Conservation (phyloP, 2,329 filamentous ascomycete species). For the Samsoniella hepiali region DNA sequence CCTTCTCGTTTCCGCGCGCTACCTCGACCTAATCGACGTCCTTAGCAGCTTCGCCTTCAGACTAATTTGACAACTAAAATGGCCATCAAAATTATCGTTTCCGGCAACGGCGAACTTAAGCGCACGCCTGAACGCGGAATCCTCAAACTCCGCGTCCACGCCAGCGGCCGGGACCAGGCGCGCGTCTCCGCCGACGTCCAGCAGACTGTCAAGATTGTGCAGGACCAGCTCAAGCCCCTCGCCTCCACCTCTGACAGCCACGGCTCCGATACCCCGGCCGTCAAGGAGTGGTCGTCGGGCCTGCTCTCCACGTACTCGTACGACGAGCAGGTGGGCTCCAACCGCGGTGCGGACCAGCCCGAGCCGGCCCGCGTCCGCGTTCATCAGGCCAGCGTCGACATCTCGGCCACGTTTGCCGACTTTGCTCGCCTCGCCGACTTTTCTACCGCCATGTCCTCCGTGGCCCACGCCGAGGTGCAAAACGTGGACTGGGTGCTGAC, state of each 20-base stretch:
- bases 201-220: slow-evolving; percentile 1
- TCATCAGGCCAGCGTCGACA: slow-evolving; percentile 5
- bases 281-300: slow-evolving; percentile 8
- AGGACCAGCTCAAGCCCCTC: neutral
- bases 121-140: slow-evolving; percentile 1
- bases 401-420: neutral
- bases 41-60: no score
- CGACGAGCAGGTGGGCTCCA: neutral
- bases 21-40: no score
- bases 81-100: slow-evolving; percentile 10
- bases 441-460: neutral
- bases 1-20: no score
- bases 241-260: neutral
- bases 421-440: slow-evolving; percentile 5
- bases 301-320: slow-evolving; percentile 12
- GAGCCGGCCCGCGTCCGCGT: neutral
- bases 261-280: neutral
- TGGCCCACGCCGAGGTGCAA: slow-evolving; percentile 2
- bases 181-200: slow-evolving; percentile 8
- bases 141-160: neutral
- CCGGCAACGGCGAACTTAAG: slow-evolving; percentile 7
- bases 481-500: slow-evolving; percentile 5
- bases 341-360: neutral
- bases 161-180: slow-evolving; percentile 7
- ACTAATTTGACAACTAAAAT: neutral